phyloP scores from a whole-genome alignment of 768 basidiomycete genomes.

The Pholiota microspora region DNA sequence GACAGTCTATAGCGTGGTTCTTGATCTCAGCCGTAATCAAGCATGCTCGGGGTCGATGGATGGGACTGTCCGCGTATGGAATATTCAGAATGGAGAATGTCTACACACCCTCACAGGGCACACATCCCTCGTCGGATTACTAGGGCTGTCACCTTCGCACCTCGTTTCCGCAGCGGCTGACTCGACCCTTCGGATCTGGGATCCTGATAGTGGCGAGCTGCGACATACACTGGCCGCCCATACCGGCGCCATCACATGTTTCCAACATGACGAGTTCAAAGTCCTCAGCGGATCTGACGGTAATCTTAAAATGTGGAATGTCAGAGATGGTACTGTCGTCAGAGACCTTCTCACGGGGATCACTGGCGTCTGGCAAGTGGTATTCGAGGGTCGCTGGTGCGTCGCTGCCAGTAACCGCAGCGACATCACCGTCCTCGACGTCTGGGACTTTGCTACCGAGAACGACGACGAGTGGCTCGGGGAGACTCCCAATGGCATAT shows the following conservation, averaged over 20 bases:
- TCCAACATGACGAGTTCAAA: slow-evolving; percentile 98
- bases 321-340: slow-evolving; percentile 80
- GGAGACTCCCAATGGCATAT: slow-evolving; percentile 71
- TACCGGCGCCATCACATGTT: slow-evolving; percentile 98
- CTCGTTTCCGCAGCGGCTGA: slow-evolving; percentile 97
- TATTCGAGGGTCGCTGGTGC: slow-evolving; percentile 91
- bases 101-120: slow-evolving; percentile 85
- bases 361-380: slow-evolving; percentile 96
- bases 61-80: slow-evolving; percentile 95
- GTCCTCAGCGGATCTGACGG: slow-evolving; percentile 95
- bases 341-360: slow-evolving; percentile 89
- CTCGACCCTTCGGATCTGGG: slow-evolving; percentile 93
- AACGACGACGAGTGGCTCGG: slow-evolving; percentile 80
- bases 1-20: slow-evolving; percentile 91
- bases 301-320: slow-evolving; percentile 97
- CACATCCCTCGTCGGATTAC: slow-evolving; percentile 90
- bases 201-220: slow-evolving; percentile 79
- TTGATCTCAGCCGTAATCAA: slow-evolving; percentile 82
- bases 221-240: slow-evolving; percentile 86
- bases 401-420: slow-evolving; percentile 89
- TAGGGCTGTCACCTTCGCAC: slow-evolving; percentile 85
- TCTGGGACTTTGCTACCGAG: slow-evolving; percentile 86
- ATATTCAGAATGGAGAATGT: slow-evolving; percentile 76
- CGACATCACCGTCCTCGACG: slow-evolving; percentile 77
- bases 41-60: slow-evolving; percentile 99